Evolutionary conservation across 306 rosid genomes (phyloP).

Genomic region (Oemleria cerasiformis): DNA sequence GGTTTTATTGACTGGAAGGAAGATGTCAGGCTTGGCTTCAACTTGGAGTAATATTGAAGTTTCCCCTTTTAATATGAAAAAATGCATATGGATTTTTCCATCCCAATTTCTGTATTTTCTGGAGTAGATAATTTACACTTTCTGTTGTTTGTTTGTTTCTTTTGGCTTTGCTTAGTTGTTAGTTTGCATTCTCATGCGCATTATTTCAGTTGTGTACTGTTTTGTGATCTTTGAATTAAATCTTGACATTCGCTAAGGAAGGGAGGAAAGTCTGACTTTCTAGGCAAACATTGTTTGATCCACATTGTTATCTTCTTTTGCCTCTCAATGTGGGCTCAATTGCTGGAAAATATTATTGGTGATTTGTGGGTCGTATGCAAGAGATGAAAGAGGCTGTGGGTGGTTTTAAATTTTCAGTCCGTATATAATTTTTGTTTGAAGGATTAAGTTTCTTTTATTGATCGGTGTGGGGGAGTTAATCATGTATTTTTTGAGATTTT

Average conservation of each 20-base stretch:
- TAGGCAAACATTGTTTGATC: not conserved
- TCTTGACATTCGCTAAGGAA: not conserved
- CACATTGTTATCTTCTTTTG: not conserved
- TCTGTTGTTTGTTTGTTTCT: not conserved
- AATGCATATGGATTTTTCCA: no score
- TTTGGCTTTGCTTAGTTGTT: not conserved
- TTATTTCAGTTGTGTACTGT: not conserved
- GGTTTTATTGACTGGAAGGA: not conserved
- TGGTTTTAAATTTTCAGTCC: not conserved
- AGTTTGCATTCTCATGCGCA: not conserved
- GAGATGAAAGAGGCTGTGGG: not conserved
- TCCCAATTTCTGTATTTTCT: not conserved
- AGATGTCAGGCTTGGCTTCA: not conserved
- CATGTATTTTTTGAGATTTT: conserved; percentile 2
- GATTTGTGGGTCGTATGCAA: not conserved
- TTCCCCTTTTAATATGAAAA: not conserved
- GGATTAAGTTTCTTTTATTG: not conserved
- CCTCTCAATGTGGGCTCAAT: not conserved
- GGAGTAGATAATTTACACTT: not conserved
- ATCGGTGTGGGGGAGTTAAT: not conserved
- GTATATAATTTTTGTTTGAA: not conserved
- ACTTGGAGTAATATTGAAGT: not conserved
- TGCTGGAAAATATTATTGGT: not conserved
- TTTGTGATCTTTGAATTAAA: not conserved
- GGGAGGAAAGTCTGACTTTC: not conserved